phyloP scores from a whole-genome alignment of 768 basidiomycete genomes.

The Agrocybe praecox region DNA sequence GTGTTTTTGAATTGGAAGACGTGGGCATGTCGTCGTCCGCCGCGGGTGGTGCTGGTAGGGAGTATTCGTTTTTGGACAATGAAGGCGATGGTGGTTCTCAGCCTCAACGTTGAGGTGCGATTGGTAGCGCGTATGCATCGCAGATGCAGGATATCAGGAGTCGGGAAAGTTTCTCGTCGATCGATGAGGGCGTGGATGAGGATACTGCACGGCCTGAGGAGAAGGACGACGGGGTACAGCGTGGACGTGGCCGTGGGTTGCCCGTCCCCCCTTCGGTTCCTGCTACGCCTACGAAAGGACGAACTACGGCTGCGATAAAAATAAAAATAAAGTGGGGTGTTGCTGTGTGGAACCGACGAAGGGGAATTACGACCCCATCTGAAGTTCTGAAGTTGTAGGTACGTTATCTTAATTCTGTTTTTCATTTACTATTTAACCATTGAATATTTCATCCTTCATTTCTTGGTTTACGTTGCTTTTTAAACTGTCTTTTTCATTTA shows the following conservation, averaged over 20 bases:
- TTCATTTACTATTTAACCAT: neutral
- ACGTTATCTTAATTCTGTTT: neutral
- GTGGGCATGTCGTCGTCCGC: neutral
- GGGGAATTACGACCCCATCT: constrained; percentile 32
- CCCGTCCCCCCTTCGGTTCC: neutral
- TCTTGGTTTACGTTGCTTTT: neutral
- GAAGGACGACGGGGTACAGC: too few species aligned
- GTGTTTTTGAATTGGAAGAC: constrained; percentile 8
- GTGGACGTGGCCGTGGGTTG: too few species aligned
- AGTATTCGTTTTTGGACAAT: neutral
- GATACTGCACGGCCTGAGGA: neutral
- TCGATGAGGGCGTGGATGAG: neutral
- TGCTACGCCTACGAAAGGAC: constrained; percentile 17
- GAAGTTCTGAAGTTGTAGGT: constrained; percentile 10
- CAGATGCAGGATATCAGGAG: neutral
- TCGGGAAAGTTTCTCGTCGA: neutral
- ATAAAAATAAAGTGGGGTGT: constrained; percentile 37
- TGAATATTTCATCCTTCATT: neutral
- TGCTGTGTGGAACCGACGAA: constrained; percentile 26
- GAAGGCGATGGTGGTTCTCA: neutral
- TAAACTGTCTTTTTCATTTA: neutral
- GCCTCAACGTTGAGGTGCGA: neutral
- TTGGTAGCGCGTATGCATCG: neutral
- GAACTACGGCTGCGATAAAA: constrained; percentile 29
- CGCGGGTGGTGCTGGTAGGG: neutral